A percentile compares a stretch with the other conserved stretches of the same genome.
phyloP scores from a whole-genome alignment of 2,329 filamentous ascomycete species.

The Macrophomina tecta region DNA sequence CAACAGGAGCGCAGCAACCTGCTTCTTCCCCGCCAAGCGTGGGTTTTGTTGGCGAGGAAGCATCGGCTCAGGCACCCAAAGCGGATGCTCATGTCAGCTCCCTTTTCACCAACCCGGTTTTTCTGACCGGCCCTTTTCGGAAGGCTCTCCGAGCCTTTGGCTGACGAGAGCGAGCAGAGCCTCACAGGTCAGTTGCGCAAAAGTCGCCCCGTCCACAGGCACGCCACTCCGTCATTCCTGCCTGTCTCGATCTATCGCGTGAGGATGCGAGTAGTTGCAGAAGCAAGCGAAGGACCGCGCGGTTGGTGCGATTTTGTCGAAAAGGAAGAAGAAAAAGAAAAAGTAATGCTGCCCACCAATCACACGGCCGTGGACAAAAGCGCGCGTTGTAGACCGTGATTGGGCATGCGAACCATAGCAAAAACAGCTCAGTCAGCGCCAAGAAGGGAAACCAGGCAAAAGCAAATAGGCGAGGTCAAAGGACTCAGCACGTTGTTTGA shows the following conservation, averaged over 20 bases:
- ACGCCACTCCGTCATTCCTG: not conserved
- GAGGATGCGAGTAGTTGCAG: not conserved
- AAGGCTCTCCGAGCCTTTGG: not conserved
- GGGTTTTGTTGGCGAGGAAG: not conserved
- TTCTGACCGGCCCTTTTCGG: not conserved
- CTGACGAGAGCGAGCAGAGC: conserved; percentile 25
- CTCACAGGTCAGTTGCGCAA: not conserved
- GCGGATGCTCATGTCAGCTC: conserved; percentile 24
- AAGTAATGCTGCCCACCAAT: conserved; percentile 12
- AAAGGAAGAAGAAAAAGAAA: not conserved
- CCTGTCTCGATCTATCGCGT: not conserved
- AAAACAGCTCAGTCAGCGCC: conserved; percentile 21
- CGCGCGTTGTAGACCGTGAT: conserved; percentile 8
- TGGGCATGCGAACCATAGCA: not conserved
- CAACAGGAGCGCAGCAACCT: not conserved
- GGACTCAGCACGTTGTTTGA: not conserved
- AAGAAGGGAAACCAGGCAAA: conserved; percentile 8
- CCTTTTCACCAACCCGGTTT: not conserved
- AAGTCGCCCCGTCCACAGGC: not conserved
- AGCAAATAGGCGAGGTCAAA: conserved; percentile 5
- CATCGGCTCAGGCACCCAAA: conserved; percentile 16
- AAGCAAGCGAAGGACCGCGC: conserved; percentile 14
- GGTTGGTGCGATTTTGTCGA: conserved; percentile 21
- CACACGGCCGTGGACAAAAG: not conserved
- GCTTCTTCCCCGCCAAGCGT: not conserved